Base-by-base conservation (phyloP, 164 flowering plant genomes). In the Stephania japonica region DNA sequence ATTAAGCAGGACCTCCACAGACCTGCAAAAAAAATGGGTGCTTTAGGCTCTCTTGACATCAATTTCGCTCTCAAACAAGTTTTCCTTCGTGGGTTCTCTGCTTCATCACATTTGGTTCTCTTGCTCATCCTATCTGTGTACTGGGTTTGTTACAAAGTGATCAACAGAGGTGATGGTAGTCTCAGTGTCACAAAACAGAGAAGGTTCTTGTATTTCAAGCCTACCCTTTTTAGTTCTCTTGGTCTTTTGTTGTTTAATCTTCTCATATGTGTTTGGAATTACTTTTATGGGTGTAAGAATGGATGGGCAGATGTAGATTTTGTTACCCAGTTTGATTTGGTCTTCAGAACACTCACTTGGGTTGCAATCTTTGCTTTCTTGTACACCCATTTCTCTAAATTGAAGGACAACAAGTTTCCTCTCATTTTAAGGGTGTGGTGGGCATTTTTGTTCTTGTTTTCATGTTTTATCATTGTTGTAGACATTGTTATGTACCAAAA, bases 201-300 rank as follows among this genome's bases (percentile, higher is more conserved):
- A 42, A 78, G 73, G 74, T 63, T 70, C 70, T 59, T 70, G 65
- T 79, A 76, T 42, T 79, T 79, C 42, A 88, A 74, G 24, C 74
- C 43, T 16, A 78, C 83, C 74, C 69, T 89, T 41, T 63, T 81
- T 59, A 75, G 81, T 74, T 86, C 82, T 76, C 67, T 84, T 26
- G 80, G 80, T 41, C 71, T 92, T 25, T 86, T 88, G 18, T 47
- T 84, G 44, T 79, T 85, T 73, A 83, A 80, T 84, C 72, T 91
- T 7, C 62, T 75, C 1, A 38, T 89, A 6, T 81, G 83, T 70
- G 66, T 80, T 18, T 75, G 83, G 25, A 81, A 72, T 65, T 84
- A 81, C 71, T 88, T 89, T 63, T 81, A 74, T 59, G 87, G 92
- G 92, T 83, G 84, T 76, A 77, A 73, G 75, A 85, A 77, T 84